A percentile compares a stretch with the other conserved stretches of the same genome.
These are phyloP conservation scores for Bacidia gigantensis DNA, from an alignment of 495 filamentous ascomycete genomes.

Conservation along the genomic window DNA sequence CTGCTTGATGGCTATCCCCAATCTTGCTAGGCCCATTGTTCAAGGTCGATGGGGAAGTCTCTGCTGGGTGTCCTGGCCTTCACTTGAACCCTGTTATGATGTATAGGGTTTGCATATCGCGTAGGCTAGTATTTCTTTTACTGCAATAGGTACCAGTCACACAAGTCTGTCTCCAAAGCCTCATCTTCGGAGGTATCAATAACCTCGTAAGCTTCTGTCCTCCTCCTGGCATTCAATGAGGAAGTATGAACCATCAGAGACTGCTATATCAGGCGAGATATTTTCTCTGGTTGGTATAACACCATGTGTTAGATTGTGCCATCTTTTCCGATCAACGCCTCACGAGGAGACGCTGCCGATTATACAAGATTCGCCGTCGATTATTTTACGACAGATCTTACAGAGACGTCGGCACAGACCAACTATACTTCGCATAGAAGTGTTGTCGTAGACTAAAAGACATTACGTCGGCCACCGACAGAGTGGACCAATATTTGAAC, in stretches of 20 bases:
- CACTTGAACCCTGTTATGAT: constrained; percentile 73
- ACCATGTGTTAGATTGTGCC: constrained; percentile 69
- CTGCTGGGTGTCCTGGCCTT: constrained; percentile 49
- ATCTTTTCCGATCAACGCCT: constrained; percentile 63
- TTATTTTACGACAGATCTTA: too few relatives aligned
- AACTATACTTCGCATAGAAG: too few relatives aligned
- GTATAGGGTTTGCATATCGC: constrained; percentile 66
- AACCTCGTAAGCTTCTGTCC: constrained; percentile 73
- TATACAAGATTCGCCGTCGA: too few relatives aligned
- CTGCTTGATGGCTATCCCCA: constrained; percentile 68
- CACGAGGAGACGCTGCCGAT: too few relatives aligned
- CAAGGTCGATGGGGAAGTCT: constrained; percentile 84
- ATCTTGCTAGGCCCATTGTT: constrained; percentile 71
- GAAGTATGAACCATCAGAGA: constrained; percentile 69
- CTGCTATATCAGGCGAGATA: constrained; percentile 53
- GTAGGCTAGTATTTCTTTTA: constrained; percentile 69
- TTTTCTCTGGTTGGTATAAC: constrained; percentile 64
- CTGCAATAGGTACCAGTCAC: constrained; percentile 87
- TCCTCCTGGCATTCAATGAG: constrained; percentile 58
- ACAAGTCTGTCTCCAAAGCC: constrained; percentile 83
- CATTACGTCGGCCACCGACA: too few relatives aligned
- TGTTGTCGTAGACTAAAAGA: too few relatives aligned
- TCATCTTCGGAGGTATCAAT: constrained; percentile 78
- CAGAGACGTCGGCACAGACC: too few relatives aligned
- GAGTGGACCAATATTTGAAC: too few relatives aligned